A percentile compares a stretch with the other conserved stretches of the same genome.
phyloP scores from a whole-genome alignment of 2,329 filamentous ascomycete species.

The Paracorniculantispora psalliotae region DNA sequence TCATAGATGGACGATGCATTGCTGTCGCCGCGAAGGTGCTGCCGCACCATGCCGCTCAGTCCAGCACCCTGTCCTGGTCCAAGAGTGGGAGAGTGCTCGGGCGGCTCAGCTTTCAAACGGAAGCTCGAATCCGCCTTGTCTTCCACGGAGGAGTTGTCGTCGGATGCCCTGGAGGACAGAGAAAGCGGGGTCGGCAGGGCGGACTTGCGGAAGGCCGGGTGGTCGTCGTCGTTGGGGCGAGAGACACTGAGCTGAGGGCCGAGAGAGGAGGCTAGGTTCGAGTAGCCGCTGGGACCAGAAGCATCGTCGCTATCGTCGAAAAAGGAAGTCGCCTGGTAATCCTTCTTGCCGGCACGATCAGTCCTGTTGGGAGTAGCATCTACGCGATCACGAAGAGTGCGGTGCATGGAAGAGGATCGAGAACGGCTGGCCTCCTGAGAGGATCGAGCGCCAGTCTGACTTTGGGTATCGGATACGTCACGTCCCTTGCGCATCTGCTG shows the following conservation, averaged over 20 bases:
- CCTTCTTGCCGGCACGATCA: constrained; percentile 27
- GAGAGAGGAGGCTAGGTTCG: constrained; percentile 13
- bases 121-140: constrained; percentile 19
- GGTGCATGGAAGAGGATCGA: constrained; percentile 42
- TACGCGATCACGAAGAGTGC: constrained; percentile 29
- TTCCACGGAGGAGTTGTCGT: constrained; percentile 24
- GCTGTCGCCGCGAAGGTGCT: constrained; percentile 79
- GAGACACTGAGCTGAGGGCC: constrained; percentile 29
- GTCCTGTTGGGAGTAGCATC: constrained; percentile 25
- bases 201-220: constrained; percentile 49
- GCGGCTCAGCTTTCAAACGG: constrained; percentile 17
- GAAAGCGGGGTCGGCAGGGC: constrained; percentile 41
- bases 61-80: constrained; percentile 61
- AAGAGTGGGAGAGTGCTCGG: constrained; percentile 72
- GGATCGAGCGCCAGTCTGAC: constrained; percentile 35
- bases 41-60: constrained; percentile 74
- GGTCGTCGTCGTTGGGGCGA: constrained; percentile 48
- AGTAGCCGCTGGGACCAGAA: constrained; percentile 9
- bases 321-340: constrained; percentile 34
- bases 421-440: constrained; percentile 35
- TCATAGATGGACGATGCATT: constrained; percentile 75
- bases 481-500: constrained; percentile 73
- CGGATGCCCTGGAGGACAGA: constrained; percentile 24
- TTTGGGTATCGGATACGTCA: constrained; percentile 46
- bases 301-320: constrained; percentile 41